Conservation (phyloP, 1,284 basidiomycete species). For the Gomphus sp. region DNA sequence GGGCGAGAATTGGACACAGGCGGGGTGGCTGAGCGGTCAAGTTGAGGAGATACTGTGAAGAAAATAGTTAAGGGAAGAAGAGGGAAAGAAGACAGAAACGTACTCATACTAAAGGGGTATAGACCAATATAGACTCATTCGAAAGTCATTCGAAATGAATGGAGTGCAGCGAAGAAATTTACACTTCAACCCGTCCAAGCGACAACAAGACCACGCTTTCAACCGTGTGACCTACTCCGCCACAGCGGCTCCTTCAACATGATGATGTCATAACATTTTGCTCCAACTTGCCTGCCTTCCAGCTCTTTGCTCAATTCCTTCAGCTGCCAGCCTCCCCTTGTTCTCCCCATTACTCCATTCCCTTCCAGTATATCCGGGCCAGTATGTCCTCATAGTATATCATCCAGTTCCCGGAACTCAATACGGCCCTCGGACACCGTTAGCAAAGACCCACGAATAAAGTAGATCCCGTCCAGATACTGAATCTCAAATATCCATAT, state of each 20-base stretch:
- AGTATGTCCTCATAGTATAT: constrained; percentile 1
- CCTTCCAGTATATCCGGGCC: neutral
- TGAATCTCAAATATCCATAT: too few species aligned
- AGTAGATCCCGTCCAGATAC: too few species aligned
- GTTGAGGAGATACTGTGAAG: constrained; percentile 6
- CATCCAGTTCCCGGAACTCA: neutral
- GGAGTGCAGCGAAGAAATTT: neutral
- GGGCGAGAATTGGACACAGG: neutral
- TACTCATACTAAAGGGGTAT: constrained; percentile 10
- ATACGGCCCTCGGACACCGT: neutral
- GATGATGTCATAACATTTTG: constrained; percentile 9
- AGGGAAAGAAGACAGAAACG: neutral
- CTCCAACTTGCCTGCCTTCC: too few species aligned
- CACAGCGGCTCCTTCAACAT: constrained; percentile 2
- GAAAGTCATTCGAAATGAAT: neutral
- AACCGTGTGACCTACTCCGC: constrained; percentile 9
- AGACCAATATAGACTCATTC: constrained; percentile 1
- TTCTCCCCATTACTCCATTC: neutral
- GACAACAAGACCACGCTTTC: constrained; percentile 4
- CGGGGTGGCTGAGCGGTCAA: neutral
- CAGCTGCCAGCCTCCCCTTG: neutral
- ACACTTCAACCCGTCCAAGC: neutral
- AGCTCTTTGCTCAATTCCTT: neutral
- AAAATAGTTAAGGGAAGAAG: neutral
- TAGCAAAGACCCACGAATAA: neutral